phyloP scores from a whole-genome alignment of 2,329 filamentous ascomycete species.

The Acarospora socialis region DNA sequence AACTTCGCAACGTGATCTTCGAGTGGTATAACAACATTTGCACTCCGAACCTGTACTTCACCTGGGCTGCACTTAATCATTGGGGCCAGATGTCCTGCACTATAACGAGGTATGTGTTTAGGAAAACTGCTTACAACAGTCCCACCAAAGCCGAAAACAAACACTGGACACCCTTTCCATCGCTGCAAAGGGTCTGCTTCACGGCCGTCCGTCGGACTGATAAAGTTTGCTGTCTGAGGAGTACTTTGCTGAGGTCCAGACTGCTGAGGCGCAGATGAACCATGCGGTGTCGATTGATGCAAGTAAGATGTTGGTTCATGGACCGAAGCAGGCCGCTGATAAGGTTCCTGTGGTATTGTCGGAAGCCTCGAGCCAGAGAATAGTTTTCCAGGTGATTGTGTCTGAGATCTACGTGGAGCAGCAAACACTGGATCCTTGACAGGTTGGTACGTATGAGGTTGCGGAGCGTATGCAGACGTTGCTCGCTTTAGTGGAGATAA shows the following conservation, averaged over 20 bases:
- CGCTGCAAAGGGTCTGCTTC: slow-evolving; percentile 65
- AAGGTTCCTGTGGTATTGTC: slow-evolving; percentile 29
- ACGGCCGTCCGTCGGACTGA: slow-evolving; percentile 50
- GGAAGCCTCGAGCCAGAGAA: slow-evolving; percentile 34
- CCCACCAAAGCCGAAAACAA: slow-evolving; percentile 80
- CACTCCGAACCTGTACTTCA: slow-evolving; percentile 61
- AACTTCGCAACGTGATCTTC: slow-evolving; percentile 64
- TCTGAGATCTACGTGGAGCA: slow-evolving; percentile 37
- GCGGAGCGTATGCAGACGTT: slow-evolving; percentile 38
- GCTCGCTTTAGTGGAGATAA: slow-evolving; percentile 45
- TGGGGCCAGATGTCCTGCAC: slow-evolving; percentile 55
- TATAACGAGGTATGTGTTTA: slow-evolving; percentile 74
- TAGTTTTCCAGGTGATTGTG: slow-evolving; percentile 44
- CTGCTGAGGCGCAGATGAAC: slow-evolving; percentile 18
- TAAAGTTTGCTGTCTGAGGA: slow-evolving; percentile 42
- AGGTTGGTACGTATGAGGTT: slow-evolving; percentile 20
- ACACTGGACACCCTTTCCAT: slow-evolving; percentile 80
- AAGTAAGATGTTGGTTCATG: slow-evolving; percentile 31
- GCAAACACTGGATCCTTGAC: slow-evolving; percentile 19
- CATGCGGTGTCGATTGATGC: slow-evolving; percentile 24
- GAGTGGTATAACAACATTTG: slow-evolving; percentile 59
- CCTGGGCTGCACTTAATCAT: slow-evolving; percentile 73
- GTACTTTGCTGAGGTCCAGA: no score
- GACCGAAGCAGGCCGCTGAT: slow-evolving; percentile 40
- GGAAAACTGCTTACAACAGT: slow-evolving; percentile 74